Evolutionary conservation across 768 basidiomycete species (phyloP).

Genomic region (Hericium rajendrae): DNA sequence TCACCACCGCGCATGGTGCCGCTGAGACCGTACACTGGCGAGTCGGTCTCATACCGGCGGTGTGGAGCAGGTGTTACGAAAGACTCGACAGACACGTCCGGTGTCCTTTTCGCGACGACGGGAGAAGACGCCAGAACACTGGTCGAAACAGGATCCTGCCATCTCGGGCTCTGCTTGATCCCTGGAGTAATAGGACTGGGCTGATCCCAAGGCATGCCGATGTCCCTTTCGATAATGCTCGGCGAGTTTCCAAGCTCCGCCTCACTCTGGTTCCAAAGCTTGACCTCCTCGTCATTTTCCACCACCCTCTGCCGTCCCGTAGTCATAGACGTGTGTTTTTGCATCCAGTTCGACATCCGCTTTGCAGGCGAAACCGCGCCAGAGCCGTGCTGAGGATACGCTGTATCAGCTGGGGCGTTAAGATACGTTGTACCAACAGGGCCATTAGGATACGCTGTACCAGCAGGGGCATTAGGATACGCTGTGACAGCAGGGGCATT

Average conservation of each 20-base stretch:
- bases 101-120: no score
- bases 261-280: constrained; percentile 24
- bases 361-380: background rate
- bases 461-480: background rate
- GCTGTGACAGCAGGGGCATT: background rate
- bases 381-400: background rate
- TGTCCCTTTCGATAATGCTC: background rate
- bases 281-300: constrained; percentile 21
- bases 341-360: constrained; percentile 29
- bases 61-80: background rate
- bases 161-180: background rate
- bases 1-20: constrained; percentile 21
- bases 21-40: constrained; percentile 38
- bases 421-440: background rate
- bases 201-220: background rate
- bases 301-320: constrained; percentile 18
- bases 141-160: no score
- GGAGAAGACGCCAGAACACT: no score
- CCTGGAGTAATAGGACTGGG: constrained; percentile 4
- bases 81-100: no score
- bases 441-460: background rate
- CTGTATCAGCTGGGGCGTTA: background rate
- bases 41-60: constrained; percentile 17
- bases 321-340: constrained; percentile 14
- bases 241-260: constrained; percentile 21